Base-by-base conservation (phyloP, 78 protist species). In the Dictyostelium purpureum region DNA sequence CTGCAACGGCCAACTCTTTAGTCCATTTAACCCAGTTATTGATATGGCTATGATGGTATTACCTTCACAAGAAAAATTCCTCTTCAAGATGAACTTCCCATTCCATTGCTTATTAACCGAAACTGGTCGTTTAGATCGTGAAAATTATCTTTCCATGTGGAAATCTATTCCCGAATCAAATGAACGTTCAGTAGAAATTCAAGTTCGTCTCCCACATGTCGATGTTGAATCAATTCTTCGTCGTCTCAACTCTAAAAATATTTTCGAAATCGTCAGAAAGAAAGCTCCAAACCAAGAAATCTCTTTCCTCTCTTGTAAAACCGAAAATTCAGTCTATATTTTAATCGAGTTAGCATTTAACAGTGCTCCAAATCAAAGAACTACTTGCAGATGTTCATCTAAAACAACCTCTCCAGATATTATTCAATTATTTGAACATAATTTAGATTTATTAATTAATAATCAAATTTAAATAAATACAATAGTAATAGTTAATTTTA, bases 201-300 rank as follows among this genome's bases (percentile, higher is more conserved):
- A 70, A 73, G 43, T 85, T 4, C 80, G 65, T 47, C 31, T 59
- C 12, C 80, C 52, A 26, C 47, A 51, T 21, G 76, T 73, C 2
- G 82, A 85, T 47, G 66, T 54, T 2, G 92, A 70, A 2, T 67
- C 92, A 1, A 73, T 85, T 12, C 43, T 70, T 43, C 49, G 77
- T n/a, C 42, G 70, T 35, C 18, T 85, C 9, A 54, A 59, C n/a
- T 40, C 56, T 14, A 70, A 73, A 28, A 85, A 85, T 21, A 45
- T 85, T 24, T 85, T 85, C 31, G 92, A 85, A 73, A 85, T 85
- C 70, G 92, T 85, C 19, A 37, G 92, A 61, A 85, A 73, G 82
- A 85, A 43, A 38, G 75, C 38, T 4, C 74, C 61, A 47, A 73
- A 73, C 35, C 92, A 85, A 85, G 92, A 85, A 16, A 74, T 85